These are phyloP conservation scores for Boechera stricta DNA, from an alignment of 345 rosid genomes.

Conservation along the genomic window DNA sequence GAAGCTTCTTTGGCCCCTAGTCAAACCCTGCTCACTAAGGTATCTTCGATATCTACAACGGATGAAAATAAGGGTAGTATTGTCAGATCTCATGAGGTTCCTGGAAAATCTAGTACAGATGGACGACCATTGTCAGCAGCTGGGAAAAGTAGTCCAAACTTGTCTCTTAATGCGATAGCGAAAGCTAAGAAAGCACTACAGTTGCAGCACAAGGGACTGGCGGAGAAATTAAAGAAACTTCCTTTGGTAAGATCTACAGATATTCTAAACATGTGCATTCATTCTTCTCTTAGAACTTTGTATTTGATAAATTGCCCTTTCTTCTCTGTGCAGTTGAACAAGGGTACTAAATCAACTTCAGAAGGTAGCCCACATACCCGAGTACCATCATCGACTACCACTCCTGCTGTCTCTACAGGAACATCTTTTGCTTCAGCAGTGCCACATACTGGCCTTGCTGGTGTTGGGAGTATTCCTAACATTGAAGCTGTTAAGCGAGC, in stretches of 20 bases:
- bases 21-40: constrained; percentile 73
- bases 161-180: constrained; percentile 86
- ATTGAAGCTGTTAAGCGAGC: constrained; percentile 92
- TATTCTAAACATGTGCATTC: constrained; percentile 1
- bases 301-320: constrained; percentile 16
- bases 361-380: constrained; percentile 46
- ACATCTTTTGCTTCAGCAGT: constrained; percentile 45
- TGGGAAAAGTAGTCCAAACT: constrained; percentile 80
- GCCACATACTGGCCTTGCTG: constrained; percentile 51
- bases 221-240: constrained; percentile 70
- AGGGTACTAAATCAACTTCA: constrained; percentile 49
- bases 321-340: constrained; percentile 59
- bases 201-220: constrained; percentile 70
- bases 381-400: constrained; percentile 38
- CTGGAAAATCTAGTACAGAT: constrained; percentile 99
- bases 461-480: constrained; percentile 54
- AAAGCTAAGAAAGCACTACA: constrained; percentile 89
- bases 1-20: constrained; percentile 53
- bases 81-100: constrained; percentile 99
- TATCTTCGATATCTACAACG: constrained; percentile 93
- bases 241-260: constrained; percentile 56
- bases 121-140: constrained; percentile 69
- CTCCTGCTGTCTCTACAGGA: constrained; percentile 44
- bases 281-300: constrained; percentile 8
- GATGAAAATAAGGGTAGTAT: constrained; percentile 99